Evolutionary conservation across 345 rosid genomes (phyloP).

Genomic region (Balakata baccata): DNA sequence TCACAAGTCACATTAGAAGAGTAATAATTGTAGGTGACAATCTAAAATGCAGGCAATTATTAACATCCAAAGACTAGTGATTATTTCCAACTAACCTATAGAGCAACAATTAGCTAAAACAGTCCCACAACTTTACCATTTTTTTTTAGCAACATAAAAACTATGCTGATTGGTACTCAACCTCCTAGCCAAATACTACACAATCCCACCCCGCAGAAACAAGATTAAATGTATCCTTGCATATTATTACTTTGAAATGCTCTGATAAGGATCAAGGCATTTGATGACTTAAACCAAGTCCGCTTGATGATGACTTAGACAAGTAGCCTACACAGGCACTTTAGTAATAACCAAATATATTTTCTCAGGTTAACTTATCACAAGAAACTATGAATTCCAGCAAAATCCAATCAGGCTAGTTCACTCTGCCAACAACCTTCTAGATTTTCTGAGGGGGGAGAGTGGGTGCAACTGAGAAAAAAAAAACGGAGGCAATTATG

Average conservation of each 20-base stretch:
- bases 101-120: not conserved
- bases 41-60: conserved; percentile 8
- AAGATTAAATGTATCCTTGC: not conserved
- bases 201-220: not conserved
- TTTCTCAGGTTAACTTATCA: not conserved
- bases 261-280: not conserved
- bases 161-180: not conserved
- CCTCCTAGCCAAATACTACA: not conserved
- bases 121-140: not conserved
- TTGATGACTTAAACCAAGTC: not conserved
- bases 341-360: not conserved
- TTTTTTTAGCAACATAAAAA: not conserved
- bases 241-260: not conserved
- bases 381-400: too few species aligned
- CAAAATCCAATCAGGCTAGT: too few species aligned
- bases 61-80: conserved; percentile 1
- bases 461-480: too few species aligned
- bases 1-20: conserved; percentile 26
- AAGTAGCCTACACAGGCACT: not conserved
- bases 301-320: not conserved
- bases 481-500: not conserved
- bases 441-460: too few species aligned
- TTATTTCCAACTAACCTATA: not conserved
- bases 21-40: conserved; percentile 14
- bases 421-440: too few species aligned